phyloP scores from a whole-genome alignment of 1,139 yeast species.

The Meyerozyma guilliermondii region DNA sequence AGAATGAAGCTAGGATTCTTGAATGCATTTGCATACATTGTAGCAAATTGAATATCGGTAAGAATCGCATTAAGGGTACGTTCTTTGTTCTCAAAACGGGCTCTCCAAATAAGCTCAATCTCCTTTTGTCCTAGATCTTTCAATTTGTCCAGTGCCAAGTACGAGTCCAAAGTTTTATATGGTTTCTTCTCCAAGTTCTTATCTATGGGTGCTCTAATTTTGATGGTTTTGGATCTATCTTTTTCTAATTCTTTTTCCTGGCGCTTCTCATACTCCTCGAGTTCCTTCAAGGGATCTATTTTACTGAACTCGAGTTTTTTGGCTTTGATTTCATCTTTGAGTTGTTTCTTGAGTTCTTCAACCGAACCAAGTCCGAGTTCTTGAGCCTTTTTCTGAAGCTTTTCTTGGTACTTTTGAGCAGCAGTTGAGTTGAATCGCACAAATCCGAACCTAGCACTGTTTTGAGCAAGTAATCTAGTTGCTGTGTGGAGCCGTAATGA shows the following conservation, averaged over 20 bases:
- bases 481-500: neutral
- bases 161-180: slow-evolving; percentile 68
- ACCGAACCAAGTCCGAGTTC: slow-evolving; percentile 38
- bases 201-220: slow-evolving; percentile 42
- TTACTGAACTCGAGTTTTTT: slow-evolving; percentile 53
- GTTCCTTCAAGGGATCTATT: slow-evolving; percentile 66
- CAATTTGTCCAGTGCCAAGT: slow-evolving; percentile 64
- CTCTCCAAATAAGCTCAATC: slow-evolving; percentile 83
- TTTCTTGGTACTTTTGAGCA: slow-evolving; percentile 19
- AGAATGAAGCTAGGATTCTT: slow-evolving; percentile 70
- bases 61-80: slow-evolving; percentile 63
- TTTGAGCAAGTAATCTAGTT: neutral
- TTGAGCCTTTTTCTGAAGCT: slow-evolving; percentile 33
- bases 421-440: neutral
- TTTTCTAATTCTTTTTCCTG: slow-evolving; percentile 29
- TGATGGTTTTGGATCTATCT: slow-evolving; percentile 20
- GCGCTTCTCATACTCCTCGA: slow-evolving; percentile 50
- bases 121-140: slow-evolving; percentile 54
- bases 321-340: slow-evolving; percentile 56
- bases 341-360: slow-evolving; percentile 57
- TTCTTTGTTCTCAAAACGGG: slow-evolving; percentile 66
- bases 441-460: neutral
- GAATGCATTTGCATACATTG: slow-evolving; percentile 62
- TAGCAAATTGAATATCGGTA: slow-evolving; percentile 50
- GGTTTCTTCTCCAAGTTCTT: slow-evolving; percentile 46